Evolutionary conservation across 2,329 filamentous ascomycete species (phyloP).

Genomic region (Bertia moriformis): DNA sequence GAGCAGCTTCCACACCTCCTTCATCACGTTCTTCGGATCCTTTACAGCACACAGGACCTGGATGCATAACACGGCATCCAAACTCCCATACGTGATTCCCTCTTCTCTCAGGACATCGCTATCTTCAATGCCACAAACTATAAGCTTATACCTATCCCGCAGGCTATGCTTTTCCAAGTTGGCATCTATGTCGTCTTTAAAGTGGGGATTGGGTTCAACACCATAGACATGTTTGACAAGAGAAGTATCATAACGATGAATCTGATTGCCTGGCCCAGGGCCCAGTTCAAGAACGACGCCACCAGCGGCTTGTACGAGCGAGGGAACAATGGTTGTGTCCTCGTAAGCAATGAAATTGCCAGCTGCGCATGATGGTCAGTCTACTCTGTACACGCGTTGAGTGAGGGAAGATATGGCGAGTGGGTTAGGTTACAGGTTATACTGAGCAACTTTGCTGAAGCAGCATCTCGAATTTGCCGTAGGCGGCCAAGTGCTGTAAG

Average conservation of each 20-base stretch:
- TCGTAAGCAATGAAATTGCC: slow-evolving; percentile 15
- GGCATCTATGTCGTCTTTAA: slow-evolving; percentile 12
- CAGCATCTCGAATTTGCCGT: slow-evolving; percentile 8
- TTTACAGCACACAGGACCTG: slow-evolving; percentile 26
- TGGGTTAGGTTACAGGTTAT: slow-evolving; percentile 9
- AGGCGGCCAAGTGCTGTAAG: slow-evolving; percentile 6
- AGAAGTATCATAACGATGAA: slow-evolving; percentile 17
- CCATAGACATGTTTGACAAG: slow-evolving; percentile 18
- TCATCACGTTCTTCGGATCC: slow-evolving; percentile 11
- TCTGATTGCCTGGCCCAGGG: slow-evolving; percentile 26
- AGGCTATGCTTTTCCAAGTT: slow-evolving; percentile 13
- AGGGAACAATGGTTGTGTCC: slow-evolving; percentile 15
- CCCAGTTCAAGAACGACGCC: slow-evolving; percentile 27
- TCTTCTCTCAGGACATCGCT: slow-evolving; percentile 16
- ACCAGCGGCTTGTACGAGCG: slow-evolving; percentile 10
- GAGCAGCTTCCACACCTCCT: slow-evolving; percentile 21
- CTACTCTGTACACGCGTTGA: background rate
- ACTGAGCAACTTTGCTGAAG: slow-evolving; percentile 8
- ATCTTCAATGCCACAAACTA: slow-evolving; percentile 22
- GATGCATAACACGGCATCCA: slow-evolving; percentile 25
- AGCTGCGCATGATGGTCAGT: slow-evolving; percentile 6
- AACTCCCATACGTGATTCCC: slow-evolving; percentile 16
- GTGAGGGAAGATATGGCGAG: no score
- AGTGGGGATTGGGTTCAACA: slow-evolving; percentile 23
- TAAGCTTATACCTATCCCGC: slow-evolving; percentile 19